Evolutionary conservation across 495 filamentous ascomycete genomes (phyloP), one percentile per base, ranked within the genome.

Genomic region (Podospora didyma): DNA sequence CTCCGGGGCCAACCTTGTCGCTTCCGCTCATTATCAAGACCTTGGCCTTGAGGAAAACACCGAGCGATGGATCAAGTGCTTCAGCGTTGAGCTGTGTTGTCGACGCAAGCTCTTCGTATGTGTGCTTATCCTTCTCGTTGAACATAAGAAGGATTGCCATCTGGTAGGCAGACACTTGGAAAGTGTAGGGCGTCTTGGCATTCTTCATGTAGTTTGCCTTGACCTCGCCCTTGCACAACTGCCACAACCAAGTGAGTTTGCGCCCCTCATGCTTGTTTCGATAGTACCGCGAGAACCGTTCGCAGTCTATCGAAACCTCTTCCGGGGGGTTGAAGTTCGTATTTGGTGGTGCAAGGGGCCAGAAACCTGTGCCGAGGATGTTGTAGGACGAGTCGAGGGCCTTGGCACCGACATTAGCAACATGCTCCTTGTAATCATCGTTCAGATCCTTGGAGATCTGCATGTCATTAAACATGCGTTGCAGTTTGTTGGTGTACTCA

Each of bases 391-490:
- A 84, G 65, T 96, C 92, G 31, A 88, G 82, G 2, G 57, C 58
- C 59, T 72, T 62, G 22, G 45, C n/a, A 34, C 50, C 62, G 7
- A 79, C 76, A 58, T 81, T 81, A 17, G 81, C 75, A 37, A 83
- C 55, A 48, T 80, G 76, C 46, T 76, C 77, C 67, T 87, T 86
- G 80, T 93, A 97, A 35, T 82, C 82, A 35, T 80, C 79, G 72
- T 99, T 97, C 51, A 99, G 85, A 74, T 97, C 95, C 71, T 96
- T 95, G 62, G 92, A 97, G 50, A 96, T 94, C 69, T 97, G 94
- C 75, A 99, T 97, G 64, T 99, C 94, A 69, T 97, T 92, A 82
- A 97, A 97, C 94, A 99, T 99, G 64, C 95, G 92, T 76, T 97
- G 94, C 48, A 99, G 78, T 72, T 97, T 97, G 78, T 97, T 97